These are phyloP conservation scores for Eudorina sp. DNA, from an alignment of 139 green algal genomes.

Conservation along the genomic window DNA sequence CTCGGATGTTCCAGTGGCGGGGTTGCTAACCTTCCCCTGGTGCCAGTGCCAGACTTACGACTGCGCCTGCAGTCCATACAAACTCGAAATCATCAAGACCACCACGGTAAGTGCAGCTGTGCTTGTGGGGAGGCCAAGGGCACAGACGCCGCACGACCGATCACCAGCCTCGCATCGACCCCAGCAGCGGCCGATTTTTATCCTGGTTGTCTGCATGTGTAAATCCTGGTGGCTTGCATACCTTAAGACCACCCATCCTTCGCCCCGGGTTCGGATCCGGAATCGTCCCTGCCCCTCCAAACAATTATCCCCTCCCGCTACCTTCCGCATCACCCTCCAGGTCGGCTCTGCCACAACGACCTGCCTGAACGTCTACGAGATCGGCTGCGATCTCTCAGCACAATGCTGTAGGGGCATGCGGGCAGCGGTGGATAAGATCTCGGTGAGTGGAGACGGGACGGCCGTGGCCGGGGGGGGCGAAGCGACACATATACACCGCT, in stretches of 20 bases:
- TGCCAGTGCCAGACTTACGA: slow-evolving; percentile 17
- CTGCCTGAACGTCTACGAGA: background rate
- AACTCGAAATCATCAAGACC: background rate
- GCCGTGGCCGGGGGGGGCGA: too few relatives aligned
- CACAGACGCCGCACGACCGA: too few relatives aligned
- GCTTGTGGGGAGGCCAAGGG: too few relatives aligned
- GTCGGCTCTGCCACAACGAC: background rate
- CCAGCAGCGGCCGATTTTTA: too few relatives aligned
- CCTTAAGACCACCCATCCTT: too few relatives aligned
- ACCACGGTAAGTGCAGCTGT: background rate
- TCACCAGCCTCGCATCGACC: too few relatives aligned
- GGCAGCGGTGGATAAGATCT: background rate
- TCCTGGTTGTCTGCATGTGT: too few relatives aligned
- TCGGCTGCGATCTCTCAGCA: background rate
- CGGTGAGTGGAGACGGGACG: slow-evolving; percentile 1
- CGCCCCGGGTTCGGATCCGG: too few relatives aligned
- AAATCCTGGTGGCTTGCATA: too few relatives aligned
- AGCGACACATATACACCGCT: too few relatives aligned
- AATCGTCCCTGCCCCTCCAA: too few relatives aligned
- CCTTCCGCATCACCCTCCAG: background rate
- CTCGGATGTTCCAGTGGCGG: too few relatives aligned
- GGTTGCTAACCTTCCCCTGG: slow-evolving; percentile 11
- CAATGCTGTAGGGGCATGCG: slow-evolving; percentile 1
- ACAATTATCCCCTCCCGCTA: background rate
- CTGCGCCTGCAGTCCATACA: slow-evolving; percentile 21